Evolutionary conservation across 2,329 filamentous ascomycete species (phyloP).

Genomic region (Trichoderma arundinaceum): DNA sequence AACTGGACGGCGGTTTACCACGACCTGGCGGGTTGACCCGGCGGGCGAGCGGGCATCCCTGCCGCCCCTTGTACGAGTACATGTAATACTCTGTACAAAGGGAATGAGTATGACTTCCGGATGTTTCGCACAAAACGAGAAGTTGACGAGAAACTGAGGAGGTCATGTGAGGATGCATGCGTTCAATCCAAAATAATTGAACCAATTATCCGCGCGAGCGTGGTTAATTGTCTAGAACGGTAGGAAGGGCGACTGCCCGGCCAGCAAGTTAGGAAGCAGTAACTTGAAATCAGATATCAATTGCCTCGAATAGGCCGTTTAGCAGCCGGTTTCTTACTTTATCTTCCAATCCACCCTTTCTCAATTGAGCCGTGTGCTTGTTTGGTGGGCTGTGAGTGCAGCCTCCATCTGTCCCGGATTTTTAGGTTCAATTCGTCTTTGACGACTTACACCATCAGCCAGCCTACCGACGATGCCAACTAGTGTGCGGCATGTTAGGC

Average conservation of each 20-base stretch:
- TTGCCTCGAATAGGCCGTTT: neutral
- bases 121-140: constrained; percentile 14
- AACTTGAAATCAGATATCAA: constrained; percentile 14
- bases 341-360: constrained; percentile 5
- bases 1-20: neutral
- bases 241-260: constrained; percentile 4
- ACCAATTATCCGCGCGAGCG: constrained; percentile 17
- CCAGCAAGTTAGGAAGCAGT: constrained; percentile 17
- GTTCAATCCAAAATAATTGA: neutral
- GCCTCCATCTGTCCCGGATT: constrained; percentile 12
- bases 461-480: constrained; percentile 17
- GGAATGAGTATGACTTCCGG: neutral
- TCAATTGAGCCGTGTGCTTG: neutral
- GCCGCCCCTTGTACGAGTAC: constrained; percentile 2
- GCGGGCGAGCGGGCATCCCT: neutral
- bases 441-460: neutral
- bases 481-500: constrained; percentile 36
- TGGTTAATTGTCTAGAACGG: constrained; percentile 18
- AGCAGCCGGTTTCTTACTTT: neutral
- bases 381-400: constrained; percentile 19
- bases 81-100: constrained; percentile 5
- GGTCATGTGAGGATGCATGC: constrained; percentile 20
- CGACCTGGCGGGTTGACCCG: no score
- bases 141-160: neutral
- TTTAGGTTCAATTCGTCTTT: neutral